Base-by-base conservation (phyloP, 176 grass and related monocot genomes). In the Lolium rigidum region DNA sequence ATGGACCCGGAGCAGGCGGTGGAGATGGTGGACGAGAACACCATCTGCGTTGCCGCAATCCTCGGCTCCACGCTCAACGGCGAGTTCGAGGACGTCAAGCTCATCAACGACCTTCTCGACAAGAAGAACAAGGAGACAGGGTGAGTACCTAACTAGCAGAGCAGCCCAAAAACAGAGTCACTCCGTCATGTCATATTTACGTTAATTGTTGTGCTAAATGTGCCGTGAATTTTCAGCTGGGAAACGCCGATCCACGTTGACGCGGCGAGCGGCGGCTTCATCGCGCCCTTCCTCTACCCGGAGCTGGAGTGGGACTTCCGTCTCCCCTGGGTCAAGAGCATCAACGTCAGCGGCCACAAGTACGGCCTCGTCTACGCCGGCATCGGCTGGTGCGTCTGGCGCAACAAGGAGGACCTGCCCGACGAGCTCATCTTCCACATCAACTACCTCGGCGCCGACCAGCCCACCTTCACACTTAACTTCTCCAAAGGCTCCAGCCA, bases 361-460 rank as follows among this genome's bases (percentile, higher is more conserved):
- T 99, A 99, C 50, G 97, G 97, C 18, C 97, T 99, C 10, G 97
- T 99, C n/a, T 99, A 99, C 79, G 92, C 97, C 51, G 97, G 97
- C 51, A 96, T 99, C 26, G 97, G 97, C 14, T 99, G 97, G 97
- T 84, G 84, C 82, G 62, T 99, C 59, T 99, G 97, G 97, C 81
- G 97, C 63, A 93, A 21, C 92, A 99, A 93, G 92, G 97, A 84
- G 69, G 94, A 99, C 84, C 85, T 99, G 13, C 97, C 97, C 0
- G 97, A 99, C 5, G 97, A 99, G 82, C 97, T 99, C 70, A 86
- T 99, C 82, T 99, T 99, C 81, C 97, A 96, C 87, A 99, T 99
- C 88, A 99, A 99, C 82, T 99, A 99, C 87, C 94, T 99, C 66
- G 97, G 94, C 74, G 66, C 97, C 14, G 97, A 99, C 79, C 97